phyloP scores from a whole-genome alignment of 2,329 filamentous ascomycete species.

The Fusarium sp. region DNA sequence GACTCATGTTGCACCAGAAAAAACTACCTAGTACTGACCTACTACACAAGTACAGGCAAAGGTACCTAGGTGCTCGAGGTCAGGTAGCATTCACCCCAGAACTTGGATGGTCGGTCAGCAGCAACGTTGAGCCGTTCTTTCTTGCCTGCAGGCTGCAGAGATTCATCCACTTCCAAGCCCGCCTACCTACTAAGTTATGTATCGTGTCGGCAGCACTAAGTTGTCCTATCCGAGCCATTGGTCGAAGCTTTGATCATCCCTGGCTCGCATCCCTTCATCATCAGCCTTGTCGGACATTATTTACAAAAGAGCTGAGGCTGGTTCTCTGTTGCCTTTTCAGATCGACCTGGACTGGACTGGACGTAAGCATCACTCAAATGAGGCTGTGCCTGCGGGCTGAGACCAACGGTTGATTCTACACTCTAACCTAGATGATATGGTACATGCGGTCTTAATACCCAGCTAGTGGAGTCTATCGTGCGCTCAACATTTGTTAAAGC shows the following conservation, averaged over 20 bases:
- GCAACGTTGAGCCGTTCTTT: constrained; percentile 10
- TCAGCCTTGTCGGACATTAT: constrained; percentile 20
- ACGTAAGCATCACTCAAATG: constrained; percentile 2
- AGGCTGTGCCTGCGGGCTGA: constrained; percentile 29
- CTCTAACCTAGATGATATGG: neutral
- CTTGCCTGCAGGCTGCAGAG: neutral
- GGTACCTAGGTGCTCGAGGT: too few species aligned
- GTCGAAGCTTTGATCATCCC: constrained; percentile 12
- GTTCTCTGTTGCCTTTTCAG: constrained; percentile 7
- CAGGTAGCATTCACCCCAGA: neutral
- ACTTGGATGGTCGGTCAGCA: constrained; percentile 30
- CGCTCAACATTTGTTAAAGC: neutral
- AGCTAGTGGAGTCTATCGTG: neutral
- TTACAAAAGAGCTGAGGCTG: neutral
- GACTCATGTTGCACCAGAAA: neutral
- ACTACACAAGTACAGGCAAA: neutral
- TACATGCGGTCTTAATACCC: neutral
- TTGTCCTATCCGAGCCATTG: constrained; percentile 5
- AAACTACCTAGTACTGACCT: too few species aligned
- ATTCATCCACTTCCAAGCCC: constrained; percentile 21
- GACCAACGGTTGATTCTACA: constrained; percentile 14
- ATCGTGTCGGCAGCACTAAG: constrained; percentile 15
- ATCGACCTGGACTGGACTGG: constrained; percentile 2
- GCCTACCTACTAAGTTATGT: neutral
- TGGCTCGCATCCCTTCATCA: constrained; percentile 14